Conservation (phyloP, 2,329 filamentous ascomycete species). For the Westerdykella aurantiaca region DNA sequence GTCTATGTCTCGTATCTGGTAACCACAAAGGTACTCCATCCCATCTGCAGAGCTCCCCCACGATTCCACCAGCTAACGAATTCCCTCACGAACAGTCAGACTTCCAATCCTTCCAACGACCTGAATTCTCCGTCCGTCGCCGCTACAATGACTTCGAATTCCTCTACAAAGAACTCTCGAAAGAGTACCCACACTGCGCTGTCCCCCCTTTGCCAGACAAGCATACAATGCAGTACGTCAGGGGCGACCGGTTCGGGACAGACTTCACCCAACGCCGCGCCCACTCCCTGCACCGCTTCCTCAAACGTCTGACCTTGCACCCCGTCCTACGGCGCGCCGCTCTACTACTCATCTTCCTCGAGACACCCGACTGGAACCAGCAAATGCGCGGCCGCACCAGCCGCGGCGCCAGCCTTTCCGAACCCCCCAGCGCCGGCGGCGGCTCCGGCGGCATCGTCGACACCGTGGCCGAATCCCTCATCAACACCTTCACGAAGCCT, state of each 20-base stretch:
- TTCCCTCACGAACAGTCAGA: slow-evolving; percentile 59
- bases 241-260: slow-evolving; percentile 86
- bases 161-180: slow-evolving; percentile 81
- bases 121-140: slow-evolving; percentile 72
- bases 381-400: slow-evolving; percentile 77
- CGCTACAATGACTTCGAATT: slow-evolving; percentile 98
- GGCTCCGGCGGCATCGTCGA: slow-evolving; percentile 70
- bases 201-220: slow-evolving; percentile 95
- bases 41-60: too few species aligned
- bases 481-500: slow-evolving; percentile 95
- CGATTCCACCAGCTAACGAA: not conserved
- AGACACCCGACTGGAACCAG: slow-evolving; percentile 92
- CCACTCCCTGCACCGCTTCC: slow-evolving; percentile 85
- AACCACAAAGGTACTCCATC: slow-evolving; percentile 64
- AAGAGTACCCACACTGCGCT: slow-evolving; percentile 85
- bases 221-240: slow-evolving; percentile 98
- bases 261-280: slow-evolving; percentile 89
- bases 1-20: slow-evolving; percentile 94
- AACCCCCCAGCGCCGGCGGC: slow-evolving; percentile 37
- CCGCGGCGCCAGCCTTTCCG: slow-evolving; percentile 50
- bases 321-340: slow-evolving; percentile 78
- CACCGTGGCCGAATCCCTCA: slow-evolving; percentile 89
- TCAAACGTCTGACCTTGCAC: slow-evolving; percentile 79
- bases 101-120: slow-evolving; percentile 85
- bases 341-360: slow-evolving; percentile 83